Conservation (phyloP, 2,329 filamentous ascomycete genomes). For the Ophiostoma populinum region DNA sequence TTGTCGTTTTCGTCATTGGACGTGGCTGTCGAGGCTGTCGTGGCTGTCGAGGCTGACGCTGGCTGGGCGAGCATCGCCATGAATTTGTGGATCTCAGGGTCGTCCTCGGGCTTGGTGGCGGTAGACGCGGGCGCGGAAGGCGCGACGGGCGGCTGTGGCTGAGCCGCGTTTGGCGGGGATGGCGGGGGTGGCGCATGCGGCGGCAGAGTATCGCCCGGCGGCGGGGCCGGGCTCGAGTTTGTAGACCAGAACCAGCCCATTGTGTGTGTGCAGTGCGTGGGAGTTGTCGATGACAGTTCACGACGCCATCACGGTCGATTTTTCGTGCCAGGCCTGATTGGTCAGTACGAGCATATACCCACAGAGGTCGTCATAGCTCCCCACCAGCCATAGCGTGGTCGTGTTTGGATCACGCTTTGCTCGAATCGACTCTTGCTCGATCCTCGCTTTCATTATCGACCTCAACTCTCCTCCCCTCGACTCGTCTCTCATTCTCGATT, state of each 20-base stretch:
- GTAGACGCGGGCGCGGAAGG: neutral
- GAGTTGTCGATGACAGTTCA: neutral
- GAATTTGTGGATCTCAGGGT: constrained; percentile 36
- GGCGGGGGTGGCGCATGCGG: constrained; percentile 3
- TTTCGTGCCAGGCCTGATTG: too few species aligned
- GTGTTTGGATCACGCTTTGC: too few species aligned
- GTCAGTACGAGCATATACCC: too few species aligned
- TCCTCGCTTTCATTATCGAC: too few species aligned
- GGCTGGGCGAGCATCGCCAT: constrained; percentile 24
- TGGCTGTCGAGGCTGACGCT: constrained; percentile 3
- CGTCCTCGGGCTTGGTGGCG: neutral
- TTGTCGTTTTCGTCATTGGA: too few species aligned
- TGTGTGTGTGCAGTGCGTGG: constrained; percentile 7
- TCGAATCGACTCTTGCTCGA: too few species aligned
- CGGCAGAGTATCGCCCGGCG: neutral
- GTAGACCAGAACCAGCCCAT: constrained; percentile 49
- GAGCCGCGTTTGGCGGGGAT: constrained; percentile 1
- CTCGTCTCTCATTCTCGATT: too few species aligned
- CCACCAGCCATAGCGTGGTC: too few species aligned
- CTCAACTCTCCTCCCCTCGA: too few species aligned
- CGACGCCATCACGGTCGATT: neutral
- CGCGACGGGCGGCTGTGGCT: neutral
- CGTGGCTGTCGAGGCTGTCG: too few species aligned
- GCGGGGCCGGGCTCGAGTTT: constrained; percentile 14
- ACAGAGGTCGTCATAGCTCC: too few species aligned